Conservation (phyloP, 345 rosid species). For the Xanthoceras sorbifolium region DNA sequence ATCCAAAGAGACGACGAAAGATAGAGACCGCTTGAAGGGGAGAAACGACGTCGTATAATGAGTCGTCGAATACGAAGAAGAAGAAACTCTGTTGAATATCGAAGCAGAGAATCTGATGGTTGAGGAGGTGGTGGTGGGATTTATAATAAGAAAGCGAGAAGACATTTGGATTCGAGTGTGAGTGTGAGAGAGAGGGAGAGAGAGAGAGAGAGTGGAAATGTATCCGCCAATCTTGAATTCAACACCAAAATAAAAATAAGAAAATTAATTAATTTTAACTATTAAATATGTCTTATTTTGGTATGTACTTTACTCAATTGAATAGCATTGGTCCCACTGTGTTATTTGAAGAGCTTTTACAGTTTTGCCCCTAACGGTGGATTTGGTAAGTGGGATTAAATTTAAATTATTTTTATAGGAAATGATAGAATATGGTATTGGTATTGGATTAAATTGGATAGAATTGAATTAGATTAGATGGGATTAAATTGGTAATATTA, state of each 20-base stretch:
- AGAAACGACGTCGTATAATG: constrained; percentile 9
- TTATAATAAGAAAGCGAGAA: constrained; percentile 31
- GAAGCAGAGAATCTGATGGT: constrained; percentile 26
- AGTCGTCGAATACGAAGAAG: constrained; percentile 21
- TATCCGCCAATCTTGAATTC: neutral
- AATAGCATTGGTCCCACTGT: no score
- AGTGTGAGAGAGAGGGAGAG: neutral
- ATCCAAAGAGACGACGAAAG: constrained; percentile 18
- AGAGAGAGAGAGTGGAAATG: neutral
- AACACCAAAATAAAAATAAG: no score
- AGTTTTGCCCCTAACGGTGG: no score
- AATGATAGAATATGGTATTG: no score
- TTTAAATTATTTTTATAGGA: no score
- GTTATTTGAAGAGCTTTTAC: no score
- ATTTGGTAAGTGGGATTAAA: no score
- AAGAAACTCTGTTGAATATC: neutral
- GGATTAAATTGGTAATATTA: no score
- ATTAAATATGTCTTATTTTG: neutral
- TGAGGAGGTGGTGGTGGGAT: neutral
- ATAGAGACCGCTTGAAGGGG: constrained; percentile 11
- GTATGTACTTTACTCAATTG: no score
- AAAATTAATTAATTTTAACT: neutral
- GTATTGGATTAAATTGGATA: no score
- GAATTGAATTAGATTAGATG: no score
- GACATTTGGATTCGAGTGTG: constrained; percentile 7